These are phyloP conservation scores for Botrytis paeoniae DNA, from an alignment of 2,329 filamentous ascomycete species.

Conservation along the genomic window DNA sequence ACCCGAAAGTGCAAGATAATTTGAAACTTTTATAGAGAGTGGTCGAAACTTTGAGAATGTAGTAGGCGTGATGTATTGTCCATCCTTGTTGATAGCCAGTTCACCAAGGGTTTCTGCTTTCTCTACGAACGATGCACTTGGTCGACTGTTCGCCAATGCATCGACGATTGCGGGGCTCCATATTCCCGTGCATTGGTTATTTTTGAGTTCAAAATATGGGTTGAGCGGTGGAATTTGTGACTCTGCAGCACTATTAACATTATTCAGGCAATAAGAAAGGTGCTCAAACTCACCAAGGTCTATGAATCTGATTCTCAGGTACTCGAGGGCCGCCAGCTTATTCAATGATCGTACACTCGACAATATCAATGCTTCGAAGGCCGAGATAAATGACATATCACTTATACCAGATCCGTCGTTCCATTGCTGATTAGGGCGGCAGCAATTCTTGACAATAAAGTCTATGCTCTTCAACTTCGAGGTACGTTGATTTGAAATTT, in stretches of 20 bases:
- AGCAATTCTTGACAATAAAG: conserved; percentile 72
- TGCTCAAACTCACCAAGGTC: conserved; percentile 55
- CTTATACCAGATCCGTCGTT: conserved; percentile 69
- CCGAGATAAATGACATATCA: conserved; percentile 67
- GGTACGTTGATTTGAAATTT: conserved; percentile 47
- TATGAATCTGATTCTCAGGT: conserved; percentile 70
- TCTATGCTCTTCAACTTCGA: conserved; percentile 61
- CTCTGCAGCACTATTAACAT: conserved; percentile 45
- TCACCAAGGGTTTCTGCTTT: conserved; percentile 63
- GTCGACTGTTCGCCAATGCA: conserved; percentile 57
- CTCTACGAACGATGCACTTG: conserved; percentile 57
- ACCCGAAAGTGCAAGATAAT: conserved; percentile 29
- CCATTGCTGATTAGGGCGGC: conserved; percentile 49
- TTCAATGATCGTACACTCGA: conserved; percentile 60
- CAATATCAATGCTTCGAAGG: conserved; percentile 67
- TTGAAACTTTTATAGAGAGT: conserved; percentile 35
- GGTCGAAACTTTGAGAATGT: conserved; percentile 33
- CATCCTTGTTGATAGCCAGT: conserved; percentile 54
- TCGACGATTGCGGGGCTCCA: conserved; percentile 69
- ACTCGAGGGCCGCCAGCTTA: conserved; percentile 56
- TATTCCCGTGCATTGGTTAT: conserved; percentile 62
- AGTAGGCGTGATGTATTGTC: conserved; percentile 41
- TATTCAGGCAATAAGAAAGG: neutral
- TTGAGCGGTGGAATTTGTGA: conserved; percentile 68
- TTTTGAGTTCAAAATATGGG: conserved; percentile 65